Base-by-base conservation (phyloP, 2,329 filamentous ascomycete genomes). In the Pseudopyrenochaeta lycopersici region DNA sequence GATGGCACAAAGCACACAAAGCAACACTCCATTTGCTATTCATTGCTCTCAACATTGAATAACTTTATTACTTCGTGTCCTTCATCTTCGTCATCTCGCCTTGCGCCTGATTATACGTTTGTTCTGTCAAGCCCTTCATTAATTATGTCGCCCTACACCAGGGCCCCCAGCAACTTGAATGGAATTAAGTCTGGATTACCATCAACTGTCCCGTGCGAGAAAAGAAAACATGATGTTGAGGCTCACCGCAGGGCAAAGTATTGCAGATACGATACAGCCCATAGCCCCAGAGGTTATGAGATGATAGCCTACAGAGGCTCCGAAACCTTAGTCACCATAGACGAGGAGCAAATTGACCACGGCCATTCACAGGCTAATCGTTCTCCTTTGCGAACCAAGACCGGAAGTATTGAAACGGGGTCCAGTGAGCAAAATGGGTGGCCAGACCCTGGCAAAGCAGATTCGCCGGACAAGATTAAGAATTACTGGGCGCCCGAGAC, bases 191-290 rank as follows among this genome's bases (percentile, higher is more conserved):
- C 23, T 4, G n/a, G n/a, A 33, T 36, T 7, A 45, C 51, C 56
- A 53, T 38, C 56, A 60, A 46, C 53, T 49, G 54, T 39, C 18
- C 15, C 14, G 6, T 3, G 9, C 23, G n/a, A 4, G 10, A 39
- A 39, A 21, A 17, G 36, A 17, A 39, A 23, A 18, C 18, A 17
- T 2, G 21, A 20, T 21, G 11, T 17, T 14, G 9, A 23, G 2
- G 2, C 21, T 39, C 2, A 6, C 6, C 36, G 20, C 7, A 39
- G 21, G 36, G 14, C 36, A 23, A 39, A 39, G 18, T 7, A 23
- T 27, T 12, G 7, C 18, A 7, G 18, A 23, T 5, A 14, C 9
- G 18, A 39, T 39, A 2, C 3, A 4, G 18, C 36, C 7, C n/a
- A 23, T 39, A 21, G 18, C 17, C 18, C 18, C 3, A 12, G 18